These are phyloP conservation scores for Hordeum vulgare DNA, from an alignment of 176 grass and related monocot genomes.

Conservation along the genomic window MorexV3_pseudomolecules_assembly NC_058519.1:651888085-651888584, in stretches of 20 bases:
- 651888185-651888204: not conserved
- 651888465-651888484: not conserved
- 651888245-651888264: conserved; percentile 16
- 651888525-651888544: not conserved
- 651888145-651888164: not conserved
- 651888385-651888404: no score
- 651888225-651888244: not conserved
- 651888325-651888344: not conserved
- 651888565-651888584: not conserved
- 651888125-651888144: not conserved
- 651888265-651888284: no score
- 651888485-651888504: not conserved
- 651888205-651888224: not conserved
- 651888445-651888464: not conserved
- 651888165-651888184: not conserved
- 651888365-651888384: no score
- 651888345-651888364: not conserved
- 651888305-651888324: not conserved
- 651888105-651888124: not conserved
- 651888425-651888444: not conserved
- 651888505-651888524: not conserved
- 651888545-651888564: not conserved
- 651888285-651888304: not conserved
- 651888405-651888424: not conserved
- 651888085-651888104: not conserved